Base-by-base conservation (phyloP, 2,329 filamentous ascomycete species). In the Chaetomium globosum region DNA sequence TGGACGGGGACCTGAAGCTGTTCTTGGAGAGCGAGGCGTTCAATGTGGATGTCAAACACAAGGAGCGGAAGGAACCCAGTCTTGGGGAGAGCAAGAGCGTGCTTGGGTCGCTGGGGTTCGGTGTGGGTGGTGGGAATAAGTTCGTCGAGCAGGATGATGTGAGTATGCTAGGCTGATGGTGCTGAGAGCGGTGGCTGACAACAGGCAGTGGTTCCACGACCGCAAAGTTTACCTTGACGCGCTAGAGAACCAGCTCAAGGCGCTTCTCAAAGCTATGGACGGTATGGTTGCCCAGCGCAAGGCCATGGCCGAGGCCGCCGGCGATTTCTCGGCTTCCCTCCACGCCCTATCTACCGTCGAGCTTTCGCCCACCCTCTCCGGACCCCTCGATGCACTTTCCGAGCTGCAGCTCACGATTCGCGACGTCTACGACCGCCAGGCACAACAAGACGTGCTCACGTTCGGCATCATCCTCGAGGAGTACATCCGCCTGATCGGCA, bases 121-220 rank as follows among this genome's bases (percentile, higher is more conserved):
- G 84, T 68, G 87, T 94, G 30, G 91, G 93, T 33, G 85, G 88
- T 65, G 84, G 87, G 61, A 88, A 85, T 72, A 99, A 99, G 77
- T 99, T 99, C 79, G 88, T 99, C 48, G 95, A 99, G 78, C 95
- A 98, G 75, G 95, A 99, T 76, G 95, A 99, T 79, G 90, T 92
- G 78, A 81, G 89, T 80, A 19, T 16, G 23, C 49, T 12, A 48
- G 16, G 4, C 19, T 54, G 52, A 31, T 19, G 13, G 19, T 16
- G 21, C 3, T 12, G 21, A 13, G 10, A 23, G 36, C 5, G 36
- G 49, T 19, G 65, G 54, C 61, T 70, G 48, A 68, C 53, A 6
- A 1, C 19, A 28, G 8, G 31, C 65, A 93, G 89, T 99, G 94
- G 95, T 99, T 99, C 80, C 94, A 99, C 73, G 95, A 99, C 71